Percentiles rank a stretch among this genome's conserved stretches.
Conservation (phyloP, 805 yeast genomes). For the Starmerella etchellsii region DNA sequence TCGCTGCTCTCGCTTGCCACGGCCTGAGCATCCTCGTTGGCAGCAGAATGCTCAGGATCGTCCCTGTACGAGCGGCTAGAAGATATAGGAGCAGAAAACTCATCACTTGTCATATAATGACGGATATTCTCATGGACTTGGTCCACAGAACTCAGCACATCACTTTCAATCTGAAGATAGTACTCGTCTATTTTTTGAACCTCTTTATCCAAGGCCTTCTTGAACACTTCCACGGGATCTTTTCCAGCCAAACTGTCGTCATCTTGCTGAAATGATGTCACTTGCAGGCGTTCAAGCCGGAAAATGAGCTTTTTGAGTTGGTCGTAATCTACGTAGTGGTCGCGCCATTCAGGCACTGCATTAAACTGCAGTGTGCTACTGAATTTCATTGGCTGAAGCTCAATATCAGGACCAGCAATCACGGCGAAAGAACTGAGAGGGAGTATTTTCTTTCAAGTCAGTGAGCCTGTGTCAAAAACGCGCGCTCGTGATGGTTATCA, state of each 20-base stretch:
- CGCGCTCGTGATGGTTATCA: no score
- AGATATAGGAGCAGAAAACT: no score
- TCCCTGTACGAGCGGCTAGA: no score
- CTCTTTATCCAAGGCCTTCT: slow-evolving; percentile 65
- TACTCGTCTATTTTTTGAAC: slow-evolving; percentile 63
- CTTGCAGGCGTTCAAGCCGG: slow-evolving; percentile 56
- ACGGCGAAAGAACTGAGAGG: no score
- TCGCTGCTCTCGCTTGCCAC: slow-evolving; percentile 15
- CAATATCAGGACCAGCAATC: slow-evolving; percentile 5
- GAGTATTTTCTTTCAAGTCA: no score
- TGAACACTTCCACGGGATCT: slow-evolving; percentile 49
- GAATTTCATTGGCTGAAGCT: slow-evolving; percentile 56
- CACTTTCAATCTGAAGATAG: slow-evolving; percentile 53
- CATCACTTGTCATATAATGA: no score
- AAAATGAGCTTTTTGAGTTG: slow-evolving; percentile 76
- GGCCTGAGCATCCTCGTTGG: slow-evolving; percentile 2
- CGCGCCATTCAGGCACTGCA: slow-evolving; percentile 97
- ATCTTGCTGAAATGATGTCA: slow-evolving; percentile 22
- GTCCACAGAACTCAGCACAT: no score
- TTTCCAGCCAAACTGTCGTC: slow-evolving; percentile 26
- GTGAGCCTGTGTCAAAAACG: no score
- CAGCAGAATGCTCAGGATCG: neutral
- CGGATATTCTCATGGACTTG: no score
- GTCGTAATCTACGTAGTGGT: slow-evolving; percentile 81
- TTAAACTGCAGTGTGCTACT: slow-evolving; percentile 90